These are phyloP conservation scores for Babesia ovata DNA, from an alignment of 169 alveolate genomes.

Conservation along the genomic window DNA sequence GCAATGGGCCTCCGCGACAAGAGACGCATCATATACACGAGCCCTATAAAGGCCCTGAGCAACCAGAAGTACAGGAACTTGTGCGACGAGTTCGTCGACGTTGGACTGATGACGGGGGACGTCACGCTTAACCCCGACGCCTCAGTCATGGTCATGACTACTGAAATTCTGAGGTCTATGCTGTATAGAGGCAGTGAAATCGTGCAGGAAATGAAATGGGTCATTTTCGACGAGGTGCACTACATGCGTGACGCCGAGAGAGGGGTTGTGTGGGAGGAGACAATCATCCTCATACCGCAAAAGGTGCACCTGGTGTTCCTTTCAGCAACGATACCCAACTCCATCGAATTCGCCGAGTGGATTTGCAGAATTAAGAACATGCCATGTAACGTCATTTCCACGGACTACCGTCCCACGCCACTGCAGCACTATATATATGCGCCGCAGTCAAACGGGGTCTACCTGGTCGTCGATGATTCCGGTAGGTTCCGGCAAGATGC, in stretches of 20 bases:
- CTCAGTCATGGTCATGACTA: slow-evolving; percentile 98
- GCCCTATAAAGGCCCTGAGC: slow-evolving; percentile 98
- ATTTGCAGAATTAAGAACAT: slow-evolving; percentile 94
- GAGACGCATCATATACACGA: slow-evolving; percentile 97
- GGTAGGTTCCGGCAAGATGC: slow-evolving; percentile 85
- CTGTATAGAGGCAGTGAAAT: slow-evolving; percentile 97
- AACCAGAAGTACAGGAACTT: slow-evolving; percentile 98
- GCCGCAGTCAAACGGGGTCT: slow-evolving; percentile 93
- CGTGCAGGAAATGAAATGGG: slow-evolving; percentile 88
- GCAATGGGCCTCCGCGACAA: slow-evolving; percentile 95
- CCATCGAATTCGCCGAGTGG: slow-evolving; percentile 99
- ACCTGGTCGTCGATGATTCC: slow-evolving; percentile 93
- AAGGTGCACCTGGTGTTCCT: slow-evolving; percentile 94
- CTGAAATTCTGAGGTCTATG: slow-evolving; percentile 97
- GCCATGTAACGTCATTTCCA: slow-evolving; percentile 97
- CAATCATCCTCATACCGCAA: slow-evolving; percentile 93
- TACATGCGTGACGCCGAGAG: slow-evolving; percentile 99
- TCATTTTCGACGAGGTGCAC: slow-evolving; percentile 97
- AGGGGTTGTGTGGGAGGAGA: slow-evolving; percentile 99
- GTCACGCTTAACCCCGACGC: slow-evolving; percentile 97
- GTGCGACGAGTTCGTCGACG: slow-evolving; percentile 95
- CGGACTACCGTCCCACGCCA: slow-evolving; percentile 98
- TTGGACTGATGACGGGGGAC: slow-evolving; percentile 99
- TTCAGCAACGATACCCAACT: slow-evolving; percentile 99
- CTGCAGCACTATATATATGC: slow-evolving; percentile 95